Base-by-base conservation (phyloP, 2,329 filamentous ascomycete species). In the Talaromyces marneffei region DNA sequence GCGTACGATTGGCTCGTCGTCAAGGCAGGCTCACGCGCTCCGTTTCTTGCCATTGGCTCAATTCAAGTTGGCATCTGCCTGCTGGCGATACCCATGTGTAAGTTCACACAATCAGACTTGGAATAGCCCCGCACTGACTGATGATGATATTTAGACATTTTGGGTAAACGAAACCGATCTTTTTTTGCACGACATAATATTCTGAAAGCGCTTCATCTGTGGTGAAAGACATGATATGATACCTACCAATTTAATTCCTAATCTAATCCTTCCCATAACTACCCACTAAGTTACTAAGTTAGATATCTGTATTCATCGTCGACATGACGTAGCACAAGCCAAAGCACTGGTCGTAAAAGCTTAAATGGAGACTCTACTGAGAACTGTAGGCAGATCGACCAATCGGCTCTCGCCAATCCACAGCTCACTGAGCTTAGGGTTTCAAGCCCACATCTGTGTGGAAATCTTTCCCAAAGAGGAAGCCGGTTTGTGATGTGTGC, bases 1-100 rank as follows among this genome's bases (percentile, higher is more conserved):
- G 91, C 91, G 0, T 96, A 91, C 69, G 81, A 92, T 61, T 97
- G 93, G 92, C 81, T 96, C 27, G 81, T 88, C 9, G 66, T 77
- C 0, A 71, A 72, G 8, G 85, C 85, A 1, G 84, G 85, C 63
- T 80, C 82, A 52, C 69, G 69, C 23, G 78, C 84, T 0, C 57
- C 57, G 31, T 93, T 97, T 75, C 82, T 89, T 59, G 82, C 84
- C 20, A 83, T 96, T 52, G 87, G 85, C 1, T 88, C 85, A 37
- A 85, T 95, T 18, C 91, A 97, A 76, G 81, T 96, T 0, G 86
- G 80, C 1, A 80, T 96, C 54, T 96, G 91, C 73, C 72, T 88
- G 55, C 72, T 89, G 65, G 91, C 86, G 58, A 81, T 96, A 61
- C 89, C 90, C 0, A 84, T 88, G 83, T 88, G 91, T 95, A 85